A percentile compares a stretch with the other conserved stretches of the same genome.
Evolutionary conservation across 805 yeast species (phyloP).

Genomic region (Kluyveromyces lactis): DNA sequence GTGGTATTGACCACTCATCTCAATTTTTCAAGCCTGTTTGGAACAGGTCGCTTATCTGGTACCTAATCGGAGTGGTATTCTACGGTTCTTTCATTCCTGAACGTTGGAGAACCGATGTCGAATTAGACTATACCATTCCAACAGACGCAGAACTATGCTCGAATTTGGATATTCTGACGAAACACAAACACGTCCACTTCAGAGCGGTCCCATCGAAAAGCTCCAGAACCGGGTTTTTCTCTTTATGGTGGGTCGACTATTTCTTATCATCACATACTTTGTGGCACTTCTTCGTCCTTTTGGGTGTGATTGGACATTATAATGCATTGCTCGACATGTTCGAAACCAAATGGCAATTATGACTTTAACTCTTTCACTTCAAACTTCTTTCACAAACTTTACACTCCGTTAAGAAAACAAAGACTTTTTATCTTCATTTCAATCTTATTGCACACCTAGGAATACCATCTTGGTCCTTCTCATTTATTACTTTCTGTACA

Average conservation of each 20-base stretch:
- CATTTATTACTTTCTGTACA: too few relatives aligned
- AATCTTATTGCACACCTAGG: background rate
- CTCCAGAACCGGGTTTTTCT: constrained; percentile 33
- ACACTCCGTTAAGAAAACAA: background rate
- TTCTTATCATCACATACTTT: constrained; percentile 72
- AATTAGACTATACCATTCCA: constrained; percentile 40
- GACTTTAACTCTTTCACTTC: background rate
- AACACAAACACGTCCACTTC: constrained; percentile 32
- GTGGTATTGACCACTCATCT: constrained; percentile 47
- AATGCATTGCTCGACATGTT: constrained; percentile 69
- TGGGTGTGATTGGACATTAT: constrained; percentile 89
- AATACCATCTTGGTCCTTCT: too few relatives aligned
- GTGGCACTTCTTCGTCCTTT: constrained; percentile 88
- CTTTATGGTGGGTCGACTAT: constrained; percentile 83
- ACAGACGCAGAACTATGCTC: constrained; percentile 26
- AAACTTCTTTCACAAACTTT: background rate
- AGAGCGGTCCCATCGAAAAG: constrained; percentile 31
- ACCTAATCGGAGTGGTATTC: constrained; percentile 73
- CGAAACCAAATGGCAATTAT: constrained; percentile 28
- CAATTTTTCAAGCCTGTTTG: constrained; percentile 58
- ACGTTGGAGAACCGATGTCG: constrained; percentile 68
- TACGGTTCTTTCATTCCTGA: constrained; percentile 89
- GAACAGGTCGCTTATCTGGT: constrained; percentile 60
- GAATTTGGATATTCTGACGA: constrained; percentile 25
- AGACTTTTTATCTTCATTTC: background rate